Percentiles rank a stretch among this genome's conserved stretches.
Conservation (phyloP, 2,329 filamentous ascomycete species). For the Septoria linicola region DNA sequence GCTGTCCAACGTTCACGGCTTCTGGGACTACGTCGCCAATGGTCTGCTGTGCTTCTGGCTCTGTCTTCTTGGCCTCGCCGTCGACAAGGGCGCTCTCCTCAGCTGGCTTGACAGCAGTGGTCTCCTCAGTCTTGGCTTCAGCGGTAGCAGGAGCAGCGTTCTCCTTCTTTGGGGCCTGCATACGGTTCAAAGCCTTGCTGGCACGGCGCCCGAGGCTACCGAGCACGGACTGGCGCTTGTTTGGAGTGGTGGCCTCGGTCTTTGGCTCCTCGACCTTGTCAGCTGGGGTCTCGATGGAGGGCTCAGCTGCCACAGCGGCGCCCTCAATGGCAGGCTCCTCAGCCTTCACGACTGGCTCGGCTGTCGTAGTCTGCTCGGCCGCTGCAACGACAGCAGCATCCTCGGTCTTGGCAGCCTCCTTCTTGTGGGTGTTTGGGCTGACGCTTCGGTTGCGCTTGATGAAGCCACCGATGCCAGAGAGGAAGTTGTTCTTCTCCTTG, state of each 20-base stretch:
- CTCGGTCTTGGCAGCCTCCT: conserved; percentile 39
- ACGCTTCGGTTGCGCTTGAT: conserved; percentile 38
- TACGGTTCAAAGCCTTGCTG: conserved; percentile 37
- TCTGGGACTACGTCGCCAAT: conserved; percentile 36
- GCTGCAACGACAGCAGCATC: conserved; percentile 29
- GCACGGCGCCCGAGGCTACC: conserved; percentile 38
- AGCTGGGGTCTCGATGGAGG: conserved; percentile 28
- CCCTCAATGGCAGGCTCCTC: conserved; percentile 34
- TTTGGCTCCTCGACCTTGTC: conserved; percentile 28
- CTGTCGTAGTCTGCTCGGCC: conserved; percentile 25
- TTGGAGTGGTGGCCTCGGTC: conserved; percentile 27
- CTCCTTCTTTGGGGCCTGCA: conserved; percentile 36
- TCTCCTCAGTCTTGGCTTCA: conserved; percentile 27
- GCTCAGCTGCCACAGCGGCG: conserved; percentile 34
- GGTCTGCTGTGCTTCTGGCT: conserved; percentile 28
- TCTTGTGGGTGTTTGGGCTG: conserved; percentile 38
- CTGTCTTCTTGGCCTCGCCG: conserved; percentile 26
- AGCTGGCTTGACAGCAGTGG: conserved; percentile 25
- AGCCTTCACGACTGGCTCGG: conserved; percentile 30
- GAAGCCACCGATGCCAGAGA: conserved; percentile 33
- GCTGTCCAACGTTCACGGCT: conserved; percentile 33
- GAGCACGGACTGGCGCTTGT: conserved; percentile 38
- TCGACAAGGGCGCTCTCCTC: conserved; percentile 27
- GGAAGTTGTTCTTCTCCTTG: conserved; percentile 39
- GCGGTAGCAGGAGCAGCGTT: conserved; percentile 23